These are phyloP conservation scores for Fomitopsis serialis DNA, from an alignment of 768 basidiomycete genomes.

Conservation along the genomic window DNA sequence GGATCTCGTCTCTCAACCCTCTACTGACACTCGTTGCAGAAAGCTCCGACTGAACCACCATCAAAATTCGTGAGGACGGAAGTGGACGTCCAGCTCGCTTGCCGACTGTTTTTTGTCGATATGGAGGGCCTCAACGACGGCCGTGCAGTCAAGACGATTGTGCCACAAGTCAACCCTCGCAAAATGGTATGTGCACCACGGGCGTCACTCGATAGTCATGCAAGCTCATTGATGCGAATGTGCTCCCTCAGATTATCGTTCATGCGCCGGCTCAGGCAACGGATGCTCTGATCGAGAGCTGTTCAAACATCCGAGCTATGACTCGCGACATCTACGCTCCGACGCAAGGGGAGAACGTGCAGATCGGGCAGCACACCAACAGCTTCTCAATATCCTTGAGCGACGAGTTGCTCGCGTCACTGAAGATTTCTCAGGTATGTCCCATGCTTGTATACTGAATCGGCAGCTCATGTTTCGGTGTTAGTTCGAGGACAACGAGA, in stretches of 20 bases:
- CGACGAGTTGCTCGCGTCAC: constrained; percentile 72
- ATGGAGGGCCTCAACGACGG: constrained; percentile 97
- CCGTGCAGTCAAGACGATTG: constrained; percentile 92
- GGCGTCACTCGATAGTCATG: neutral
- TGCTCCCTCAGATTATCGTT: constrained; percentile 69
- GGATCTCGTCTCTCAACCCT: constrained; percentile 1
- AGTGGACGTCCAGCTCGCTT: constrained; percentile 75
- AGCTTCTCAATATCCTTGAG: constrained; percentile 93
- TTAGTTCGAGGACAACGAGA: constrained; percentile 97
- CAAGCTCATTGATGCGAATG: neutral
- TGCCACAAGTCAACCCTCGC: constrained; percentile 93
- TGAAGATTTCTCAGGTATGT: constrained; percentile 85
- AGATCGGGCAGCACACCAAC: constrained; percentile 94
- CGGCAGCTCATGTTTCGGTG: neutral
- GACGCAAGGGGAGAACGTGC: constrained; percentile 63
- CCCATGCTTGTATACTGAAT: neutral
- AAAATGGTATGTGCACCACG: constrained; percentile 75
- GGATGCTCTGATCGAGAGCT: constrained; percentile 70
- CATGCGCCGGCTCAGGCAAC: constrained; percentile 69
- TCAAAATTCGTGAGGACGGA: constrained; percentile 83
- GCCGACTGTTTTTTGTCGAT: constrained; percentile 86
- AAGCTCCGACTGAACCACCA: constrained; percentile 77
- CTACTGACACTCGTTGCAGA: constrained; percentile 34
- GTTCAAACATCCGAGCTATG: constrained; percentile 80
- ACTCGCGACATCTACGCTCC: constrained; percentile 91